These are phyloP conservation scores for Apophysomyces variabilis DNA, from an alignment of 371 early-diverging fungal species.

Conservation along the genomic window DNA sequence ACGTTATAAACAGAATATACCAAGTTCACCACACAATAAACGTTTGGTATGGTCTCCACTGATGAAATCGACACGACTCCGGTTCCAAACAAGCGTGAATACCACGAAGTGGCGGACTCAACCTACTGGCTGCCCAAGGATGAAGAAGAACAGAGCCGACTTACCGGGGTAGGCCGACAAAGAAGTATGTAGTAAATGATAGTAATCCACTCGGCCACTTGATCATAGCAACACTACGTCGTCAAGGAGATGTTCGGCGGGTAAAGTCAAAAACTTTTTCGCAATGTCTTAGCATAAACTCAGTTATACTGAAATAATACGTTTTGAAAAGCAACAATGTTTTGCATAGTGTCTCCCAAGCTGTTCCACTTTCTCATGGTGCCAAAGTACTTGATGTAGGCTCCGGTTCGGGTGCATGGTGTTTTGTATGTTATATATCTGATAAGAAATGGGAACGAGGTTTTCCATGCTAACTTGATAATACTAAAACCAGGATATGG, in stretches of 20 bases:
- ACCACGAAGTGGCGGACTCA: background rate
- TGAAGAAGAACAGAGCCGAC: constrained; percentile 19
- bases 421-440: constrained; percentile 18
- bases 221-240: constrained; percentile 16
- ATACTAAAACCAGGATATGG: constrained; percentile 41
- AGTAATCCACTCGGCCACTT: background rate
- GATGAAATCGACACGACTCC: too few species aligned
- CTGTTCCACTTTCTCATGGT: constrained; percentile 13
- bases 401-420: constrained; percentile 35
- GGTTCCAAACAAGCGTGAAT: background rate
- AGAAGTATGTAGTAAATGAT: background rate
- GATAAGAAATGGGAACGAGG: background rate
- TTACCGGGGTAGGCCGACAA: constrained; percentile 11
- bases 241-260: constrained; percentile 13
- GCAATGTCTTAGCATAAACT: background rate
- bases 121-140: constrained; percentile 18
- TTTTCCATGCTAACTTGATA: background rate
- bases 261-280: background rate
- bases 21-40: too few species aligned
- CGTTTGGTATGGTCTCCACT: too few species aligned
- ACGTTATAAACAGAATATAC: too few species aligned
- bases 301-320: background rate
- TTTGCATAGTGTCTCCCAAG: background rate
- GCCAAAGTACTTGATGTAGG: constrained; percentile 26
- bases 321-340: constrained; percentile 13